Percentiles rank a stretch among this genome's conserved stretches.
Conservation (phyloP, 805 yeast genomes). For the Cyberlindnera euphorbiiphila region DNA sequence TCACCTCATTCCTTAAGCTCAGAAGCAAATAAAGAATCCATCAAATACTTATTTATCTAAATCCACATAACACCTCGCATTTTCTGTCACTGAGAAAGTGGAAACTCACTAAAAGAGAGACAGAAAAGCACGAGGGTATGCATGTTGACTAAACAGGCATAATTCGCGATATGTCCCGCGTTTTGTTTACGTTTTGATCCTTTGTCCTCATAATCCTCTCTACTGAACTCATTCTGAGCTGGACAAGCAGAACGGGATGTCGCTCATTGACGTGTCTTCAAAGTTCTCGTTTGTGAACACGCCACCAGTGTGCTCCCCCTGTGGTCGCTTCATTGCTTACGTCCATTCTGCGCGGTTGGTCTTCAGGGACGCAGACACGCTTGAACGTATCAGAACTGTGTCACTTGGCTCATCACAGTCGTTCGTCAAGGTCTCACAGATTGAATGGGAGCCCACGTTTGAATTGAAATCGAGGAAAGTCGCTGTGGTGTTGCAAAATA, state of each 20-base stretch:
- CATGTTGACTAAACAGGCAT: too few species aligned
- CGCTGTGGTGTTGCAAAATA: constrained; percentile 13
- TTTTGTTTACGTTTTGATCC: too few species aligned
- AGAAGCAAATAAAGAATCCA: too few species aligned
- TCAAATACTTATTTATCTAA: too few species aligned
- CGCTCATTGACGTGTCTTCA: constrained; percentile 15
- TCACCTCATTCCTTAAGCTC: too few species aligned
- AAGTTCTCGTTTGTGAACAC: constrained; percentile 11
- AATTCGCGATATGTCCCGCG: too few species aligned
- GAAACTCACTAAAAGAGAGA: too few species aligned
- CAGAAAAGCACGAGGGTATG: too few species aligned
- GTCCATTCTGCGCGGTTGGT: constrained; percentile 14
- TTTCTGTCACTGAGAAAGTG: too few species aligned
- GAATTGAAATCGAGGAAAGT: constrained; percentile 9
- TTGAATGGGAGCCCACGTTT: constrained; percentile 18
- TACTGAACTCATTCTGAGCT: too few species aligned
- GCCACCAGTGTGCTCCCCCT: constrained; percentile 14
- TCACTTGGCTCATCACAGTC: background rate
- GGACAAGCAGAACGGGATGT: constrained; percentile 4
- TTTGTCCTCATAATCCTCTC: too few species aligned
- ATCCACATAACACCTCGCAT: too few species aligned
- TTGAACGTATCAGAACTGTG: constrained; percentile 12
- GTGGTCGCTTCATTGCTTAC: constrained; percentile 17
- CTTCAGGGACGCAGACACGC: constrained; percentile 13
- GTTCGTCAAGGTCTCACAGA: constrained; percentile 16